Evolutionary conservation across 1,284 basidiomycete species (phyloP).

Genomic region (Coniferiporia sulphurascens): DNA sequence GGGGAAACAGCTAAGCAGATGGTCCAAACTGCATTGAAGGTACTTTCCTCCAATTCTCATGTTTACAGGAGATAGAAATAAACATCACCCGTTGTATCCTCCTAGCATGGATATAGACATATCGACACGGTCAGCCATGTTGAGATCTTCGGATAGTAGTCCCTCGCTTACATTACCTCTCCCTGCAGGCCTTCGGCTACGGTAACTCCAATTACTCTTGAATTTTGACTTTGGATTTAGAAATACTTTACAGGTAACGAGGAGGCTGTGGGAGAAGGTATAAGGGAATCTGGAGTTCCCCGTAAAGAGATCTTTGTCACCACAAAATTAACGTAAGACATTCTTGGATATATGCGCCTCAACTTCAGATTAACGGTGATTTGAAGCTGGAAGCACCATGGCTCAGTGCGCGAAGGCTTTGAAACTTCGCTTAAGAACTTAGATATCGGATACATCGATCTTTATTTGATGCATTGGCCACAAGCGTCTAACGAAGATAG

Average conservation of each 20-base stretch:
- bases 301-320: constrained; percentile 49
- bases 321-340: constrained; percentile 37
- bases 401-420: constrained; percentile 46
- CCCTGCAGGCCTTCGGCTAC: constrained; percentile 20
- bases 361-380: constrained; percentile 1
- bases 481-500: constrained; percentile 23
- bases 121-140: constrained; percentile 18
- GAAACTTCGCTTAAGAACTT: constrained; percentile 53
- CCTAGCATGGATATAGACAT: constrained; percentile 18
- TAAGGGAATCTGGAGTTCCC: constrained; percentile 41
- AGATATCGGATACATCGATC: constrained; percentile 59
- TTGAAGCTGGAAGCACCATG: constrained; percentile 33
- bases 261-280: constrained; percentile 43
- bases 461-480: constrained; percentile 71
- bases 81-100: not conserved
- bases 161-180: not conserved
- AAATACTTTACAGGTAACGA: constrained; percentile 35
- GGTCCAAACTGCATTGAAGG: constrained; percentile 6
- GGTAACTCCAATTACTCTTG: constrained; percentile 12
- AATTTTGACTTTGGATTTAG: not conserved
- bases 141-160: not conserved
- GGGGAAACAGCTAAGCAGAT: not conserved
- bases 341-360: not conserved
- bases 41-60: not conserved
- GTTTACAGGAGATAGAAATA: not conserved